phyloP scores from a whole-genome alignment of 176 grass and related monocot species.

The Alopecurus myosuroides region DNA sequence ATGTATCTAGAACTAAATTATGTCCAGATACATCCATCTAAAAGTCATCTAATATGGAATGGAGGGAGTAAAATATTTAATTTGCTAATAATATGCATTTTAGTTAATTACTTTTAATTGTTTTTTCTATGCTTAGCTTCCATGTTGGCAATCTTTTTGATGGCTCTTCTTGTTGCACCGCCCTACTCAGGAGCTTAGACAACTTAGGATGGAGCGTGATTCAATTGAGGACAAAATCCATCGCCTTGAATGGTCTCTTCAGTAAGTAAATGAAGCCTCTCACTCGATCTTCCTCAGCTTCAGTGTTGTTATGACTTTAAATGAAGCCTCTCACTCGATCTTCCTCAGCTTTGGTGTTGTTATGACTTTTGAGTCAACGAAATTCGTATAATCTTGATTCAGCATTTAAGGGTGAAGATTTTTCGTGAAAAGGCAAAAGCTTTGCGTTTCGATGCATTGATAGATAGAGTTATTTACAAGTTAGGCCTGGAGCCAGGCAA shows the following conservation, averaged over 20 bases:
- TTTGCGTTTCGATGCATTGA: too few species aligned
- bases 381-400: not conserved
- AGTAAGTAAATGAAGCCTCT: conserved; percentile 51
- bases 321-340: not conserved
- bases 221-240: conserved; percentile 89
- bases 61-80: not conserved
- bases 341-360: not conserved
- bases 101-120: not conserved
- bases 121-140: conserved; percentile 1
- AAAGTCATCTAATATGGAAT: too few species aligned
- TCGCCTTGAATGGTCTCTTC: conserved; percentile 86
- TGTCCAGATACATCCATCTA: too few species aligned
- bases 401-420: not conserved
- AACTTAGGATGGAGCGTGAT: conserved; percentile 78
- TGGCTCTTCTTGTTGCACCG: not conserved
- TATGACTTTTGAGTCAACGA: not conserved
- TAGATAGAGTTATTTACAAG: too few species aligned
- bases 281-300: not conserved
- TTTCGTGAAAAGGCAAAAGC: too few species aligned
- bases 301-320: not conserved
- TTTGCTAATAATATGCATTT: not conserved
- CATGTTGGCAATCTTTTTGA: not conserved
- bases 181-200: conserved; percentile 64
- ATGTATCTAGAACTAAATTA: too few species aligned
- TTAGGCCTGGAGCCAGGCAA: too few species aligned